Conservation (phyloP, 352 stramenopile species). For the Phytophthora ramorum region DNA sequence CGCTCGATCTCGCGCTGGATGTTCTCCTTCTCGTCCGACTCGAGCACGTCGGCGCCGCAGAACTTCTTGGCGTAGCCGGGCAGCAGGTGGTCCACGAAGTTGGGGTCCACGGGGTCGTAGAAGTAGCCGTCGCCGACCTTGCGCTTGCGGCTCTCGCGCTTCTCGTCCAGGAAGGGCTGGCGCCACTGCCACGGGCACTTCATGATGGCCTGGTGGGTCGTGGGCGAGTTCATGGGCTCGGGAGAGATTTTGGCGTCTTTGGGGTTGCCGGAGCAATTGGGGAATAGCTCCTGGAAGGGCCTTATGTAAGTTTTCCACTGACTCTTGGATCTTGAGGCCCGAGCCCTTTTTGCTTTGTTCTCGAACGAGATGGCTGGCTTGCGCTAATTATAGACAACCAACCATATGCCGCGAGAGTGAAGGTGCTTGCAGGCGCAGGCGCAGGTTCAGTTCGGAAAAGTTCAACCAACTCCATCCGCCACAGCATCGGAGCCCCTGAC, state of each 20-base stretch:
- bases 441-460: background rate
- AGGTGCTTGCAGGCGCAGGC: background rate
- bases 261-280: constrained; percentile 8
- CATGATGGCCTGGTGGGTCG: constrained; percentile 84
- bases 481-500: background rate
- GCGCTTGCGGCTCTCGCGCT: constrained; percentile 83
- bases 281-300: constrained; percentile 13
- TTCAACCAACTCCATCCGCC: constrained; percentile 26
- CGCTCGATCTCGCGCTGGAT: constrained; percentile 87
- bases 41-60: constrained; percentile 64
- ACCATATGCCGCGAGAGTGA: constrained; percentile 19
- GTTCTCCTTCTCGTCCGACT: constrained; percentile 83
- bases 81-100: constrained; percentile 85
- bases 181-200: constrained; percentile 91
- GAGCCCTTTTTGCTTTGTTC: constrained; percentile 32
- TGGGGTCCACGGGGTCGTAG: constrained; percentile 88
- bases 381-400: constrained; percentile 28
- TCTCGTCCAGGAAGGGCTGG: constrained; percentile 85
- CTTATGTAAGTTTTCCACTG: constrained; percentile 30
- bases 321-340: constrained; percentile 48
- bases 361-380: constrained; percentile 40
- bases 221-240: constrained; percentile 57
- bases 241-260: background rate
- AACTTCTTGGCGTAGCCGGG: constrained; percentile 84
- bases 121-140: constrained; percentile 85